phyloP scores from a whole-genome alignment of 495 filamentous ascomycete genomes.

The Podospora sp. region DNA sequence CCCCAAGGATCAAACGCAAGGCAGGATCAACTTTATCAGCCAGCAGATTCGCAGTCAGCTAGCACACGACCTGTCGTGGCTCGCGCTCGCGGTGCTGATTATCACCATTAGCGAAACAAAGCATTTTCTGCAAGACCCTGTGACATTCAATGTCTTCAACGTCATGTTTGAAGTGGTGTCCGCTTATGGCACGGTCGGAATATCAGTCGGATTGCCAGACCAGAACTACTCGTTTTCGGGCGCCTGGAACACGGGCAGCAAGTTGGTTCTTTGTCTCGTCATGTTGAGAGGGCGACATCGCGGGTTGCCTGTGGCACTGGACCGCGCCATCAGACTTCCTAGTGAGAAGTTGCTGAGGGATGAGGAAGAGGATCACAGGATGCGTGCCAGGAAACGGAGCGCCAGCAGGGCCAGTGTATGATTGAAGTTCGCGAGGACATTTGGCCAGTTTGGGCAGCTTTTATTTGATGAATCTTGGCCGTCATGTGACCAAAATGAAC shows the following conservation, averaged over 20 bases:
- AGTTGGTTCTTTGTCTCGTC: slow-evolving; percentile 75
- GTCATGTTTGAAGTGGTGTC: slow-evolving; percentile 83
- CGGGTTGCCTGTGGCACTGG: slow-evolving; percentile 78
- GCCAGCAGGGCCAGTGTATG: not conserved
- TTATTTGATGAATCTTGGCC: no score
- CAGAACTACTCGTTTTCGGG: slow-evolving; percentile 74
- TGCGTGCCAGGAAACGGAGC: slow-evolving; percentile 27
- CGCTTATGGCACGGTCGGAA: slow-evolving; percentile 84
- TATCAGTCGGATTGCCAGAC: slow-evolving; percentile 70
- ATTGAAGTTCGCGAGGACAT: no score
- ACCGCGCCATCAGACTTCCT: slow-evolving; percentile 75
- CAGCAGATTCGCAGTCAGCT: slow-evolving; percentile 79
- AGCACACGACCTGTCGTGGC: slow-evolving; percentile 86
- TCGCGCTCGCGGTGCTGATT: slow-evolving; percentile 71
- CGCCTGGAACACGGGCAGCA: slow-evolving; percentile 69
- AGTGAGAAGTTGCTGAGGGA: slow-evolving; percentile 55
- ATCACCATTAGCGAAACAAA: slow-evolving; percentile 74
- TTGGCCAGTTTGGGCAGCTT: no score
- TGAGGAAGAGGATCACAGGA: slow-evolving; percentile 46
- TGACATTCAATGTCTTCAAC: slow-evolving; percentile 78
- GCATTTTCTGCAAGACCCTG: slow-evolving; percentile 66
- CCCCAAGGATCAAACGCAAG: slow-evolving; percentile 29
- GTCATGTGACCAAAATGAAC: no score
- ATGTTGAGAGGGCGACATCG: slow-evolving; percentile 66
- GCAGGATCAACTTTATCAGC: slow-evolving; percentile 52